Base-by-base conservation (phyloP, 371 early-diverging fungal genomes). In the Aphelidium insulamus region DNA sequence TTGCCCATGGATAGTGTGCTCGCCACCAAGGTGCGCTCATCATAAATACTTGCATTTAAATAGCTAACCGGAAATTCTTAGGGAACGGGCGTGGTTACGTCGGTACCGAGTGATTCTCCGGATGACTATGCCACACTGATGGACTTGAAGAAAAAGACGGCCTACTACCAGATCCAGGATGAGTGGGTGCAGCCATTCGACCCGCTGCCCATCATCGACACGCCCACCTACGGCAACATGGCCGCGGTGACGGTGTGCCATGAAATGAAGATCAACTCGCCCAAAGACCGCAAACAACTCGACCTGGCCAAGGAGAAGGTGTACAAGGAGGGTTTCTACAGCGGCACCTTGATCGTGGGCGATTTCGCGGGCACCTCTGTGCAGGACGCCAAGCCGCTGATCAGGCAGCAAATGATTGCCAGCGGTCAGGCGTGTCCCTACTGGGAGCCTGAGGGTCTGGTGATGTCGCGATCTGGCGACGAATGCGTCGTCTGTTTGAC, bases 21-120 rank as follows among this genome's bases (percentile, higher is more conserved):
- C 29, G 66, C 82, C 24, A 85, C 77, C 33, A 95, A 83, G 46
- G 52, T 50, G 15, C n/a, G 32, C n/a, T n/a, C n/a, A n/a, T n/a
- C n/a, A n/a, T n/a, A n/a, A n/a, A n/a, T n/a, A n/a, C n/a, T n/a
- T n/a, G n/a, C n/a, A n/a, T n/a, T n/a, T n/a, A n/a, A n/a, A n/a
- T n/a, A n/a, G n/a, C n/a, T n/a, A n/a, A n/a, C n/a, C n/a, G 8
- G 27, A 26, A 18, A 33, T 30, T 20, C n/a, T 11, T 33, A 69
- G 72, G 97, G 97, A 46, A 97, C 97, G 4, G 97, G 95, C 41
- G 84, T 97, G 17, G 95, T 94, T 24, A 92, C 94, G 0, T 90
- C 90, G 4, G 97, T 97, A 15, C 97, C 97, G 20, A 85, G 86
- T 7, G 92, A 97, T 45, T 90, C 97, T 24, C 97, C 97, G 11